Evolutionary conservation across 1,284 basidiomycete species (phyloP), one percentile per base, ranked within the genome.

Genomic region (Cryptococcus sp.): DNA sequence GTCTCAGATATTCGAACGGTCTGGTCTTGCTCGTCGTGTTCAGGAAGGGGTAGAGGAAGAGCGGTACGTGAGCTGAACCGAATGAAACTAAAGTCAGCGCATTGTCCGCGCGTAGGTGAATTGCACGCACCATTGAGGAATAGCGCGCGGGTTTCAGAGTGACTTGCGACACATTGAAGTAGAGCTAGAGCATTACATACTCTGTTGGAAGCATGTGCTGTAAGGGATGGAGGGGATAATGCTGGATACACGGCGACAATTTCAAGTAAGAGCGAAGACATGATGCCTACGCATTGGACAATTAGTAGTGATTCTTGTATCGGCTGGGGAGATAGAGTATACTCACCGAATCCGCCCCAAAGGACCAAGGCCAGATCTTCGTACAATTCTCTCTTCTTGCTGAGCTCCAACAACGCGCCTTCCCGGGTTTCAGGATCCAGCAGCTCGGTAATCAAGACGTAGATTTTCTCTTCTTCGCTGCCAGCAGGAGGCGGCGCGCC

Each of bases 21-120:
- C 96, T 86, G 16, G 95, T 99, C 83, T 99, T 99, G 63, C 91
- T 94, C 3, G 94, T 99, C 16, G 96, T 99, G 80, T 99, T 99
- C 67, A 99, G 83, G 81, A 99, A 99, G 10, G 96, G 96, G 80
- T 99, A 99, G 69, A 99, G 84, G 81, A 99, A 99, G 59, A 99
- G 86, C 34, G 96, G 96, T 71, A 99, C 96, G 79, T 99, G 96
- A 25, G 96, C 95, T 92, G 68, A 1, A 16, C n/a, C 41, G n/a
- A 44, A n/a, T 22, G 41, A 44, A 16, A 44, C n/a, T n/a, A 44
- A 25, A 39, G 11, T 16, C 16, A 49, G n/a, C 20, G 29, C 8
- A 10, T 34, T 34, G 29, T 10, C 13, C 29, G 19, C 5, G 34
- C 1, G 54, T 17, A 50, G 40, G 29, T 1, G 15, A 23, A 3